Percentiles rank a stretch among this genome's conserved stretches.
These are phyloP conservation scores for Capsicum rhomboideum DNA, from an alignment of 257 asterid species.

Conservation along the genomic window DNA sequence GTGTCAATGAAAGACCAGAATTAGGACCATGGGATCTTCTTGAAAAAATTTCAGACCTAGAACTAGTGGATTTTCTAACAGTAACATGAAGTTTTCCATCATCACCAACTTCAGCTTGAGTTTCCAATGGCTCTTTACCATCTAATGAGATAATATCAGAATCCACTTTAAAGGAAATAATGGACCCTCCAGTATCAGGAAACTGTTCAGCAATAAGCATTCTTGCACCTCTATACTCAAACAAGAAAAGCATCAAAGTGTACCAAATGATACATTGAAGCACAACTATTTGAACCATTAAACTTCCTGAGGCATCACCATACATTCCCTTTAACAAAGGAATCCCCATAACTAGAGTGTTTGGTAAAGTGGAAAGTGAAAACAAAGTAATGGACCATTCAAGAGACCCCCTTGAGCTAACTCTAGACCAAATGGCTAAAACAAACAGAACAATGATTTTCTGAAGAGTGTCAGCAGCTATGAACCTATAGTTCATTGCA, in stretches of 20 bases:
- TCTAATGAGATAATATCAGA: constrained; percentile 41
- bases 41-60: constrained; percentile 41
- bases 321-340: constrained; percentile 46
- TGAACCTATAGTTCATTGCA: constrained; percentile 43
- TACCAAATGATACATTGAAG: constrained; percentile 48
- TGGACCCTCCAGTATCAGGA: constrained; percentile 38
- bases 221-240: constrained; percentile 42
- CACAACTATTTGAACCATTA: constrained; percentile 46
- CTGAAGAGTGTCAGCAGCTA: constrained; percentile 44
- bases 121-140: constrained; percentile 41
- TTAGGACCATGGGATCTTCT: constrained; percentile 32
- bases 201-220: constrained; percentile 45
- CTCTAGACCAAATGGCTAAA: constrained; percentile 31
- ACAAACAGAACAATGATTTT: constrained; percentile 30
- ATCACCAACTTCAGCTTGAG: constrained; percentile 42
- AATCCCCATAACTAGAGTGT: constrained; percentile 48
- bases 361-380: constrained; percentile 38
- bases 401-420: constrained; percentile 32
- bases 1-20: constrained; percentile 37
- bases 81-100: constrained; percentile 47
- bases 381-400: constrained; percentile 47
- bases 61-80: constrained; percentile 38
- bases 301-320: constrained; percentile 35
- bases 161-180: constrained; percentile 36
- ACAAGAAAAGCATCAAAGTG: constrained; percentile 42